Conservation (phyloP, 1,284 basidiomycete genomes). For the Rhodotorula sp. region DNA sequence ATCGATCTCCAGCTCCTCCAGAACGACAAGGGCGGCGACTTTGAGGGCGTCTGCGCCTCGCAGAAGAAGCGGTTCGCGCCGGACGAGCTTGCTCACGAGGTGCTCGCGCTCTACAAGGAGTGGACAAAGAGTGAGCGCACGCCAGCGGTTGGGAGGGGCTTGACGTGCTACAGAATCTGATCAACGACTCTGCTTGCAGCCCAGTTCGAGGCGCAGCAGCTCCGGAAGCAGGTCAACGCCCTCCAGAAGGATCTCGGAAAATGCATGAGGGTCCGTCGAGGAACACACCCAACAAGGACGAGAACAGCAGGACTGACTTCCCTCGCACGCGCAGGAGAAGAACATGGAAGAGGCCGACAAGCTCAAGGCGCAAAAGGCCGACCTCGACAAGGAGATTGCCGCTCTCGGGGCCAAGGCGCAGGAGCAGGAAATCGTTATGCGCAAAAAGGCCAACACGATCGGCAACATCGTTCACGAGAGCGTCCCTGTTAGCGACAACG, state of each 20-base stretch:
- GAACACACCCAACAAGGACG: too few relatives aligned
- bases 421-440: conserved; percentile 74
- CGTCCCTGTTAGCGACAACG: conserved; percentile 81
- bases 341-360: conserved; percentile 80
- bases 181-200: conserved; percentile 54
- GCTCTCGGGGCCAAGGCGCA: conserved; percentile 70
- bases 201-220: conserved; percentile 75
- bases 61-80: conserved; percentile 86
- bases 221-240: conserved; percentile 80
- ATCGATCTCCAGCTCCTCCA: conserved; percentile 44
- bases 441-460: conserved; percentile 73
- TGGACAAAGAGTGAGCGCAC: conserved; percentile 74
- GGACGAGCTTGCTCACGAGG: conserved; percentile 88
- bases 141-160: neutral
- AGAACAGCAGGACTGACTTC: neutral
- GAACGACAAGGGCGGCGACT: conserved; percentile 70
- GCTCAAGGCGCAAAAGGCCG: conserved; percentile 73
- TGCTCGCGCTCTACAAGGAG: conserved; percentile 84
- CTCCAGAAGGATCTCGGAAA: conserved; percentile 89
- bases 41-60: conserved; percentile 86
- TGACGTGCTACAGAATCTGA: neutral
- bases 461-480: conserved; percentile 90
- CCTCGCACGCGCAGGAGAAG: conserved; percentile 59
- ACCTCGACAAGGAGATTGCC: conserved; percentile 74
- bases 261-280: conserved; percentile 74